Evolutionary conservation across 495 filamentous ascomycete species (phyloP), one percentile per base, ranked within the genome.

Genomic region (Delitschia confertaspora): DNA sequence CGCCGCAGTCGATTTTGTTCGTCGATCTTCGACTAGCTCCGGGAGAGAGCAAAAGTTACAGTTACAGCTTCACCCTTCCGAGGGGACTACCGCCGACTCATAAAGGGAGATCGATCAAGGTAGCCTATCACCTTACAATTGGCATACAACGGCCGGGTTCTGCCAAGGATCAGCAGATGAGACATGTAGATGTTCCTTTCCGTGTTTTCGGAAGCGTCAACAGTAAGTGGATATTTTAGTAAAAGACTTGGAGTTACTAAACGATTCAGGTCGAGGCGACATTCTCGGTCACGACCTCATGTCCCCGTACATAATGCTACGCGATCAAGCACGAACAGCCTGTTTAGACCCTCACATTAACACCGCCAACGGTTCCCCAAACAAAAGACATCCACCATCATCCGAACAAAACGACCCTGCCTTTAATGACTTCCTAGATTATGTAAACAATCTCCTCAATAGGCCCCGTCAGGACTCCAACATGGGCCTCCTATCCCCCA

Each of bases 1-100:
- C 91, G 6, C 86, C 89, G n/a, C 91, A 96, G 62, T 94, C 87
- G 4, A 86, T 98, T 47, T 70, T 98, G 11, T 98, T 98, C 56
- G 89, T 98, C 26, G 88, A 98, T 58, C 71, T 96, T 23, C 76
- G 80, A 55, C 70, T 98, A 13, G 79, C 72, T 11, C 88, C 93
- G 0, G 91, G 91, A 2, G 88, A 98, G 60, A 93, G 85, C 60
- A 81, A 77, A 59, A 80, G 80, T 37, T 96, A 83, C 58, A 78
- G 76, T 11, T 98, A 95, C 58, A 70, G 78, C 7, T 95, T 95
- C 61, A 78, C 75, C 30, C 64, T 98, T 33, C 91, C 91, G 2
- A 79, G 74, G 52, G 88, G 88, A 0, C 69, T 96, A 33, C 91
- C 91, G 14, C 89, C 91, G 19, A 87, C 78, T 27, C 85, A 96